Conservation (phyloP, 768 basidiomycete genomes). For the Leccinum subgranulosum region DNA sequence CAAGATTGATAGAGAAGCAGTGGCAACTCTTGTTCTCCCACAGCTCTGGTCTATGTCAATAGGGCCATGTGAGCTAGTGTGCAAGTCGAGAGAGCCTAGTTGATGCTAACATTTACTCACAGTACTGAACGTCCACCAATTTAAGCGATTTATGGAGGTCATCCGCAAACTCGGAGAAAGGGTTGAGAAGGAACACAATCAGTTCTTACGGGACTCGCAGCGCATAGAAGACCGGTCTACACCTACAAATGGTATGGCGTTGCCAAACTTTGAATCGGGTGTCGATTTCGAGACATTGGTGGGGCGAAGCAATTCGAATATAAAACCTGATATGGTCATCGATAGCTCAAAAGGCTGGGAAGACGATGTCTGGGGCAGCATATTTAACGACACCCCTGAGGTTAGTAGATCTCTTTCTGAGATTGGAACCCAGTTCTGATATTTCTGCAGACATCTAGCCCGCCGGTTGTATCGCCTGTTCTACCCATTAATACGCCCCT, state of each 20-base stretch:
- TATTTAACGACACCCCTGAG: conserved; percentile 48
- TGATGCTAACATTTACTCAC: conserved; percentile 4
- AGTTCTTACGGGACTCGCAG: conserved; percentile 90
- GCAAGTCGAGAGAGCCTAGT: neutral
- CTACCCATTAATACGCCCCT: conserved; percentile 15
- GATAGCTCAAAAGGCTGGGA: conserved; percentile 57
- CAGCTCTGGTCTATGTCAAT: conserved; percentile 98
- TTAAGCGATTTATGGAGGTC: conserved; percentile 87
- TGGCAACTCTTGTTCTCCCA: conserved; percentile 83
- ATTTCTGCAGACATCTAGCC: conserved; percentile 12
- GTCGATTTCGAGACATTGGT: conserved; percentile 89
- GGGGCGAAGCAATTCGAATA: conserved; percentile 48
- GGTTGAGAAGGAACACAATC: conserved; percentile 89
- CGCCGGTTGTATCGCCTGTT: conserved; percentile 12
- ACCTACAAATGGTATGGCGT: conserved; percentile 39
- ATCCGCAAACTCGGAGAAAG: conserved; percentile 76
- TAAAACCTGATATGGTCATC: conserved; percentile 43
- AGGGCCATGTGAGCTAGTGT: conserved; percentile 68
- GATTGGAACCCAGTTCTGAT: conserved; percentile 2
- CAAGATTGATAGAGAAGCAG: conserved; percentile 91
- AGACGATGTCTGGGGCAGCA: conserved; percentile 83
- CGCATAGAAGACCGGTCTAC: conserved; percentile 79
- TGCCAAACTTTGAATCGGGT: conserved; percentile 40
- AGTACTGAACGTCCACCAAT: conserved; percentile 86
- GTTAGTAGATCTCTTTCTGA: conserved; percentile 7